Evolutionary conservation across 2,329 filamentous ascomycete species (phyloP), one percentile per base, ranked within the genome.

Genomic region (Plenodomus tracheiphilus): DNA sequence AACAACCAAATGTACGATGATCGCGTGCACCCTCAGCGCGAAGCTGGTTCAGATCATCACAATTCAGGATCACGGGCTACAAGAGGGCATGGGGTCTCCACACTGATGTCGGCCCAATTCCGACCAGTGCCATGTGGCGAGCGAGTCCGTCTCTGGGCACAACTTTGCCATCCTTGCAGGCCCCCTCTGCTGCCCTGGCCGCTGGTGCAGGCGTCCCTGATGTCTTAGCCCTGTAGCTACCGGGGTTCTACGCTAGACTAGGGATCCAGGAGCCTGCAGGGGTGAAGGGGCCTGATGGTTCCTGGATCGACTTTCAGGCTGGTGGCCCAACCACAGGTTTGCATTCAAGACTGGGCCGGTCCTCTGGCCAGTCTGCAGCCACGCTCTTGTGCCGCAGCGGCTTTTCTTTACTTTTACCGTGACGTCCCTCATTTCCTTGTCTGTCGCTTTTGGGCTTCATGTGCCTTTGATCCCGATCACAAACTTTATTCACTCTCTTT

Each of bases 311-410:
- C 58, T 58, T n/a, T 52, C 54, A 55, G 55, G 59, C 59, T 51
- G 59, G 61, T 44, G 54, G 58, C 60, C 58, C 66, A 66, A 65
- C 65, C 59, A 66, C 62, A 49, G 58, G 53, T 59, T n/a, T 50
- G 53, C 53, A 48, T 54, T 62, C 54, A 55, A 57, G 61, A 54
- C 57, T 54, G 52, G 58, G 28, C 56, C 46, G 54, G 38, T 53
- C 52, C 51, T 55, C 56, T 59, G 56, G 53, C 46, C 50, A 49
- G 47, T 49, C 52, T 62, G 56, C 54, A 57, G 55, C 54, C 51
- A 46, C 51, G 42, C 58, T 53, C 50, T 54, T 56, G 58, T 62
- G 58, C 61, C 59, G 54, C 61, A 64, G 54, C 58, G 55, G 49
- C 49, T 53, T 58, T 47, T 51, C 51, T 58, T 66, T 66, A 68